Evolutionary conservation across 2,329 filamentous ascomycete genomes (phyloP).

Genomic region (Daldinia sp.): DNA sequence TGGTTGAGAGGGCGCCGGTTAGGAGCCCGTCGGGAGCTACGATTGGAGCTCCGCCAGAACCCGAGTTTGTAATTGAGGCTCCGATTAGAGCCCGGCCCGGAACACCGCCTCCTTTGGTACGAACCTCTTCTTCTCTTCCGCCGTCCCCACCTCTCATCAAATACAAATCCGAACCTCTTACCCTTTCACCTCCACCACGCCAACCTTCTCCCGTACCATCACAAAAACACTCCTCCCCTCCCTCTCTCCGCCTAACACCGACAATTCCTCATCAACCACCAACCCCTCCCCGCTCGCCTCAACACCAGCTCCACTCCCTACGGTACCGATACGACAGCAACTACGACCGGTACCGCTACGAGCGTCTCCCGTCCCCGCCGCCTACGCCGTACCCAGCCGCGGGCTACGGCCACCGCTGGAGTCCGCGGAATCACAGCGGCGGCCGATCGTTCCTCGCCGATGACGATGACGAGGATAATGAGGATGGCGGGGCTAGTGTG

Average conservation of each 20-base stretch:
- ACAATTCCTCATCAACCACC: background rate
- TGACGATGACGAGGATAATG: background rate
- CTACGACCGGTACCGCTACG: constrained; percentile 10
- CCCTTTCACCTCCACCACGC: constrained; percentile 1
- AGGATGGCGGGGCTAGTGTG: constrained; percentile 37
- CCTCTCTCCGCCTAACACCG: background rate
- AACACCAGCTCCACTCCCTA: constrained; percentile 26
- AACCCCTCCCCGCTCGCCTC: background rate
- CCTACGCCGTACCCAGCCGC: background rate
- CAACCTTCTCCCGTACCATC: background rate
- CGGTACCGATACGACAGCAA: constrained; percentile 34
- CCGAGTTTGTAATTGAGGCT: background rate
- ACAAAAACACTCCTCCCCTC: background rate
- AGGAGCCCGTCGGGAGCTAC: background rate
- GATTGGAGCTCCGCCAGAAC: background rate
- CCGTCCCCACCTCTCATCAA: background rate
- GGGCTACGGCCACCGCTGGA: background rate
- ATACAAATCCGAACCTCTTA: background rate
- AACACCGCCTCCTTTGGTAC: background rate
- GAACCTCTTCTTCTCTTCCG: background rate
- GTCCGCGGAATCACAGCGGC: background rate
- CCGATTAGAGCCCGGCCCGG: background rate
- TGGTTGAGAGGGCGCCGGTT: background rate
- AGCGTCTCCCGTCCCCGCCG: constrained; percentile 1
- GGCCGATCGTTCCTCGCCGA: background rate